A percentile compares a stretch with the other conserved stretches of the same genome.
These are phyloP conservation scores for Vitis cinerea DNA, from an alignment of 164 flowering plant species.

Conservation along the genomic window DNA sequence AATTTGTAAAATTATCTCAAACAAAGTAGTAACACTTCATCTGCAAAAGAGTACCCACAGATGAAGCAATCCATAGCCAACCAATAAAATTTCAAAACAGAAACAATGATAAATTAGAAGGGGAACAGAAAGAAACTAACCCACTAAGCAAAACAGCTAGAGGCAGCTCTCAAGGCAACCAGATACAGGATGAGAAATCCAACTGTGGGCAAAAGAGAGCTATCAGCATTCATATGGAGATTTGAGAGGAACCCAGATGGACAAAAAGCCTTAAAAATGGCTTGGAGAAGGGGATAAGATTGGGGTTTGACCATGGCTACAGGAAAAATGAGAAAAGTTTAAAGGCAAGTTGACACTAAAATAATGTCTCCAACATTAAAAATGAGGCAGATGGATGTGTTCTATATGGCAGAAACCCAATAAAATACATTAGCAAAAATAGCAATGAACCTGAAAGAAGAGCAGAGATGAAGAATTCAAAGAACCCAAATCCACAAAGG, in stretches of 20 bases:
- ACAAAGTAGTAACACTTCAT: neutral
- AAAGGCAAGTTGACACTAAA: constrained; percentile 1
- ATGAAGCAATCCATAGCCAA: constrained; percentile 9
- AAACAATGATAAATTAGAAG: neutral
- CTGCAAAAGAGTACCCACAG: constrained; percentile 1
- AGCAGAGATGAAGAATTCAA: neutral
- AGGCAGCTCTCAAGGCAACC: constrained; percentile 8
- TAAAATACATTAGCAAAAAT: neutral
- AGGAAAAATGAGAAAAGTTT: neutral
- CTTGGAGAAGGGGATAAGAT: neutral
- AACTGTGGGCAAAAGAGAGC: constrained; percentile 9
- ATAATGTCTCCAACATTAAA: constrained; percentile 1
- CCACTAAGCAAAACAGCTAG: neutral
- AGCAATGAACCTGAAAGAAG: neutral
- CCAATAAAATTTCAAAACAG: neutral
- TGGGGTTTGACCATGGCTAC: constrained; percentile 1
- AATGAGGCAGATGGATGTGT: constrained; percentile 2
- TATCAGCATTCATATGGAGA: constrained; percentile 6
- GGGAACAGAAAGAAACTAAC: neutral
- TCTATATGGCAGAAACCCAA: constrained; percentile 18
- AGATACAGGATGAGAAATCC: constrained; percentile 2
- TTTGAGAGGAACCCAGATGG: constrained; percentile 14
- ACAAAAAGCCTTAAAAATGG: constrained; percentile 9
- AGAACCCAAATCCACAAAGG: constrained; percentile 1
- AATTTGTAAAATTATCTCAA: neutral